These are phyloP conservation scores for Thalassiosira ordinaria DNA, from an alignment of 352 stramenopile species.

Conservation along the genomic window DNA sequence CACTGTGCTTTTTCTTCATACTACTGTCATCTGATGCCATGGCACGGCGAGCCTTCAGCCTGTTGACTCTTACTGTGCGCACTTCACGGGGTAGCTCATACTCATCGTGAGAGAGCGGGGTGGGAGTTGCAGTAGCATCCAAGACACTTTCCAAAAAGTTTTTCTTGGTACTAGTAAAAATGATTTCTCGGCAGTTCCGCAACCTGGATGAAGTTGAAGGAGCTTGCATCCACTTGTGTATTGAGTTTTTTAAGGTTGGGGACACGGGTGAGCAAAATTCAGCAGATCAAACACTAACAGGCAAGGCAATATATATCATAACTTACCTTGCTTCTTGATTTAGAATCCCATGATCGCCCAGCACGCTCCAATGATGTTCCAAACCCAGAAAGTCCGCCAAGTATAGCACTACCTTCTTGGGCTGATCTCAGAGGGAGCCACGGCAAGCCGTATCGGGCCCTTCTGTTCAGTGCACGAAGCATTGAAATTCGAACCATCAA, in stretches of 20 bases:
- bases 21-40: slow-evolving; percentile 73
- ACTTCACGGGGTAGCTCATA: slow-evolving; percentile 98
- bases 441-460: slow-evolving; percentile 68
- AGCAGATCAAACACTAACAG: not conserved
- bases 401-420: slow-evolving; percentile 80
- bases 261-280: too few species aligned
- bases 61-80: slow-evolving; percentile 96
- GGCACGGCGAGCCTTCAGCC: slow-evolving; percentile 91
- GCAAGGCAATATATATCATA: too few species aligned
- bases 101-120: slow-evolving; percentile 96
- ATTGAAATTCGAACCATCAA: slow-evolving; percentile 92
- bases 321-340: slow-evolving; percentile 53
- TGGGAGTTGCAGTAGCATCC: slow-evolving; percentile 94
- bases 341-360: slow-evolving; percentile 59
- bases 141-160: slow-evolving; percentile 94
- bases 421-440: slow-evolving; percentile 76
- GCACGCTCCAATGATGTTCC: slow-evolving; percentile 77
- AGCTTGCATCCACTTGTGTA: slow-evolving; percentile 70
- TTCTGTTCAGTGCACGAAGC: slow-evolving; percentile 85
- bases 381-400: slow-evolving; percentile 81
- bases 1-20: slow-evolving; percentile 87
- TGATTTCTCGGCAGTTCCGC: slow-evolving; percentile 62
- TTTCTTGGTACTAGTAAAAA: slow-evolving; percentile 90
- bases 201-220: slow-evolving; percentile 70
- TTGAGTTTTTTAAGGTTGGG: too few species aligned